phyloP scores from a whole-genome alignment of 305 asterid genomes.

The Striga hermonthica region DNA sequence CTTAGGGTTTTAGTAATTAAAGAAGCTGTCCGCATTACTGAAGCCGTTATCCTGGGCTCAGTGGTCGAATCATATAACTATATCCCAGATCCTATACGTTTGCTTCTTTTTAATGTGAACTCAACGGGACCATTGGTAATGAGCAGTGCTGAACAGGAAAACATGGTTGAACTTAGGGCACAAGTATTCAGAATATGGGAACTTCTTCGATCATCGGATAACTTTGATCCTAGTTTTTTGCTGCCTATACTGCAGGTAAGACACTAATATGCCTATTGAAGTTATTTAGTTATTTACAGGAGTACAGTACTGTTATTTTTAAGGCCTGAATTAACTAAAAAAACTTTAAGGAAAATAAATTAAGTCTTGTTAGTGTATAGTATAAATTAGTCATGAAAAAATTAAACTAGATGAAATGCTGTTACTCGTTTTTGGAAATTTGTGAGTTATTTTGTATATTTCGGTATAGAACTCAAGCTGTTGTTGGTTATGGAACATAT shows the following conservation, averaged over 20 bases:
- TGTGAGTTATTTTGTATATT: background rate
- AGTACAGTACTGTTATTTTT: too few relatives aligned
- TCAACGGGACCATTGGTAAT: conserved; percentile 49
- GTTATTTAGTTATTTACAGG: conserved; percentile 15
- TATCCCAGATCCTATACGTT: conserved; percentile 51
- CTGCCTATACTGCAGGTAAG: conserved; percentile 89
- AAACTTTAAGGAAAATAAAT: background rate
- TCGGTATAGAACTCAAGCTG: background rate
- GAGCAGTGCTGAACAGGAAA: conserved; percentile 65
- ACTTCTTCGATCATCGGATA: conserved; percentile 68
- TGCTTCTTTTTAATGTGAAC: conserved; percentile 51
- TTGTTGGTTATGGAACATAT: too few relatives aligned
- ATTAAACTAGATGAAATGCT: background rate
- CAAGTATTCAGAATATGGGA: conserved; percentile 92
- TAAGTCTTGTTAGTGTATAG: background rate
- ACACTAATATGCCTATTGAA: conserved; percentile 6
- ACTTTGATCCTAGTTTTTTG: conserved; percentile 79
- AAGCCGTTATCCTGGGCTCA: conserved; percentile 80
- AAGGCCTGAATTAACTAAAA: background rate
- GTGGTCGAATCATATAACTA: conserved; percentile 66
- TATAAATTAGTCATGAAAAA: background rate
- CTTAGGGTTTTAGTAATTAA: conserved; percentile 78
- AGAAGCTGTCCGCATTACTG: conserved; percentile 84
- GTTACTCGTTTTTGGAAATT: background rate
- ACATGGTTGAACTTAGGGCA: conserved; percentile 83